Percentiles rank a stretch among this genome's conserved stretches.
Evolutionary conservation across 1,284 basidiomycete species (phyloP).

Genomic region (Heterobasidion parviporum): DNA sequence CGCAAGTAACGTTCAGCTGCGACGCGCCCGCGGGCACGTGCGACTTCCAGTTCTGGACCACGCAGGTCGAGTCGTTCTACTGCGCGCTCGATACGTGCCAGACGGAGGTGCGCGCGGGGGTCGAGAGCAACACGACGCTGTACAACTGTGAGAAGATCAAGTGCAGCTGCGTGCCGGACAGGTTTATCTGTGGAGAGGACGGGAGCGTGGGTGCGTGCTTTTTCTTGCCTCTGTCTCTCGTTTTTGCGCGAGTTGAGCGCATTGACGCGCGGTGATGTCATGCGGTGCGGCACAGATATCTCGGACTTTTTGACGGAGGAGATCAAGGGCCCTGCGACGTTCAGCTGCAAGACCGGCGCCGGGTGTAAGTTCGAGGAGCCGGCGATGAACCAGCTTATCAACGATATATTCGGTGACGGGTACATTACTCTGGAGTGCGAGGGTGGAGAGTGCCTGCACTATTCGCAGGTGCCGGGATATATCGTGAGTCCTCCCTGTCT

Average conservation of each 20-base stretch:
- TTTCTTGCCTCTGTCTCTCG: too few relatives aligned
- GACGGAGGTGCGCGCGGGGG: conserved; percentile 41
- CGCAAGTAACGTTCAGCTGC: conserved; percentile 95
- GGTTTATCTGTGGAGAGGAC: conserved; percentile 93
- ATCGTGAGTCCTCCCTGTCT: conserved; percentile 34
- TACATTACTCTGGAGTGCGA: conserved; percentile 85
- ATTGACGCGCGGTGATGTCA: too few relatives aligned
- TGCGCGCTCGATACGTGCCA: conserved; percentile 73
- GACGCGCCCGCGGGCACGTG: conserved; percentile 55
- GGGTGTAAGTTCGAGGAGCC: conserved; percentile 91
- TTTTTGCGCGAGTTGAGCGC: background rate
- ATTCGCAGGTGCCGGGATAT: conserved; percentile 91
- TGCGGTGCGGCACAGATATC: conserved; percentile 55
- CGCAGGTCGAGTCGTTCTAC: conserved; percentile 91
- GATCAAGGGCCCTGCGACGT: conserved; percentile 86
- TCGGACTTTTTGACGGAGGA: conserved; percentile 86
- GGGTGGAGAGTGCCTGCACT: conserved; percentile 91
- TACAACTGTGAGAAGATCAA: conserved; percentile 80
- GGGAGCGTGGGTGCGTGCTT: conserved; percentile 79
- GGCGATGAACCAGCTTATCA: conserved; percentile 93
- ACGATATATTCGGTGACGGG: conserved; percentile 87
- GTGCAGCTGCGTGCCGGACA: conserved; percentile 86
- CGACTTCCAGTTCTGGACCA: conserved; percentile 97
- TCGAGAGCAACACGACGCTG: conserved; percentile 64
- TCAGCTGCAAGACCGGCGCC: conserved; percentile 71